Percentiles rank a stretch among this genome's conserved stretches.
Conservation (phyloP, 2,329 filamentous ascomycete genomes). For the Aureobasidium sp. region DNA sequence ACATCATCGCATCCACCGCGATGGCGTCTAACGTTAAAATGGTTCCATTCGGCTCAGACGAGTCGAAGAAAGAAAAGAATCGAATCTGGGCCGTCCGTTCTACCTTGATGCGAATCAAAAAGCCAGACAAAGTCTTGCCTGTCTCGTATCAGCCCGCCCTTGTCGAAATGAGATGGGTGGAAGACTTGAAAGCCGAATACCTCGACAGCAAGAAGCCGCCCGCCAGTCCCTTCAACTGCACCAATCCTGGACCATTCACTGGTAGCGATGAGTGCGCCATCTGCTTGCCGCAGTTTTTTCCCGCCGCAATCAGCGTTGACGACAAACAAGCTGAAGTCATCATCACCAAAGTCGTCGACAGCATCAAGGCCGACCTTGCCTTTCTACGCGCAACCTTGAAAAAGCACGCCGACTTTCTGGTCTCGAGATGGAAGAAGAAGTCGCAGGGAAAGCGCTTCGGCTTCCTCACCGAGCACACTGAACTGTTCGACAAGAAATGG, state of each 20-base stretch:
- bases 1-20: neutral
- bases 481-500: neutral
- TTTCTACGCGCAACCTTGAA: neutral
- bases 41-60: neutral
- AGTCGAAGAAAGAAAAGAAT: neutral
- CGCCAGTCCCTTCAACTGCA: slow-evolving; percentile 1
- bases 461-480: neutral
- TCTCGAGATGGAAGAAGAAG: slow-evolving; percentile 4
- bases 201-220: neutral
- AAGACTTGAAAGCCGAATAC: neutral
- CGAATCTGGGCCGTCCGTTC: neutral
- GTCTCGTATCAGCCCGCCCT: neutral
- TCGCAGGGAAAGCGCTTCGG: neutral
- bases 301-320: neutral
- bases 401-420: neutral
- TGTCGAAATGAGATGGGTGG: neutral
- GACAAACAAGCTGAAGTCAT: neutral
- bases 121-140: neutral
- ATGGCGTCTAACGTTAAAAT: neutral
- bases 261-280: neutral
- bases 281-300: slow-evolving; percentile 4
- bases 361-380: neutral
- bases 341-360: neutral
- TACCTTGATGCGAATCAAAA: neutral
- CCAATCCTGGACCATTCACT: neutral